phyloP scores from a whole-genome alignment of 2,329 filamentous ascomycete species.

The Pseudogymnoascus sp. region DNA sequence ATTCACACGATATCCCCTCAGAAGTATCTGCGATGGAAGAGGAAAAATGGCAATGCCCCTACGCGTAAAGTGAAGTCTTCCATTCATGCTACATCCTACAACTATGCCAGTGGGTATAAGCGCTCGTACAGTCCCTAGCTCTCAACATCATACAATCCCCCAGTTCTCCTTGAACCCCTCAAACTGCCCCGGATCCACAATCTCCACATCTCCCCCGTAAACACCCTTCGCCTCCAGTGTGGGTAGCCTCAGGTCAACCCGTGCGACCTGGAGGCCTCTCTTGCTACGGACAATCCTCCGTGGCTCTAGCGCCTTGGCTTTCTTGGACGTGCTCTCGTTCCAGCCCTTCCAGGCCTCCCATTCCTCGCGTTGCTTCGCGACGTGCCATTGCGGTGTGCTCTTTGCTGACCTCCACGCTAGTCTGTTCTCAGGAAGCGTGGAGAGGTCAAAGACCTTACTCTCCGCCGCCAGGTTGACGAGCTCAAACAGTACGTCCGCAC shows the following conservation, averaged over 20 bases:
- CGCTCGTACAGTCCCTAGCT: constrained; percentile 18
- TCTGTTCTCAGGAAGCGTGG: constrained; percentile 47
- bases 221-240: constrained; percentile 22
- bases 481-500: constrained; percentile 55
- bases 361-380: constrained; percentile 56
- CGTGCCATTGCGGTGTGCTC: constrained; percentile 57
- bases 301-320: constrained; percentile 36
- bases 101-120: constrained; percentile 7
- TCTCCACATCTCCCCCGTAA: constrained; percentile 23
- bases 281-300: constrained; percentile 16
- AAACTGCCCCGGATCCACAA: constrained; percentile 25
- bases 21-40: background rate
- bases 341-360: constrained; percentile 54
- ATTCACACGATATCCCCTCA: background rate
- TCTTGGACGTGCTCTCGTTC: constrained; percentile 47
- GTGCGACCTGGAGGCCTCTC: constrained; percentile 20
- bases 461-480: constrained; percentile 53
- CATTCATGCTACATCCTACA: background rate
- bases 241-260: constrained; percentile 20
- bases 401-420: constrained; percentile 58
- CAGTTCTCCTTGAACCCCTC: constrained; percentile 24
- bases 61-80: background rate
- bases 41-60: background rate
- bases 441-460: constrained; percentile 53
- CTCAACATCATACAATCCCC: constrained; percentile 18